Base-by-base conservation (phyloP, 2,329 filamentous ascomycete genomes). In the Talaromyces verruculosus region DNA sequence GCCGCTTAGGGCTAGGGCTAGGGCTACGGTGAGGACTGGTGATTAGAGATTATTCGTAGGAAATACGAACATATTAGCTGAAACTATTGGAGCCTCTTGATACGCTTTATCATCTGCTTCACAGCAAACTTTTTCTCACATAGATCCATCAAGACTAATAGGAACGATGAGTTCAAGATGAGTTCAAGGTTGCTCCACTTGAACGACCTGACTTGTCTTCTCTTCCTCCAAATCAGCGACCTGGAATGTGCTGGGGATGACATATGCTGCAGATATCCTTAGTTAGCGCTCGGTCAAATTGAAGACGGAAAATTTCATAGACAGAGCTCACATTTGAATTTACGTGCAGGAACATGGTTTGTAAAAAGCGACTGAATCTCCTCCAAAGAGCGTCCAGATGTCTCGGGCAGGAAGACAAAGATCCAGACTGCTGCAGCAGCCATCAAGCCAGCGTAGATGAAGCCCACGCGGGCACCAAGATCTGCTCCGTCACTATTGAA, bases 381-480 rank as follows among this genome's bases (percentile, higher is more conserved):
- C 71, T 84, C 84, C 1, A 85, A 75, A 0, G 80, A 85, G 19
- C 82, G 79, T 58, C 79, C 82, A 72, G 85, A 84, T 59, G 83
- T 82, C 71, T 86, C 84, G 0, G 84, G 84, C 0, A 86, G 73
- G 73, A 78, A 86, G 65, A 84, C 78, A 69, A 78, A 85, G 28
- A 84, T 76, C 37, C 69, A 72, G 1, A 65, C 64, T 33, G 67
- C 69, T 7, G 67, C 63, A 5, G 69, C 53, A 15, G 69, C 60
- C 53, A 65, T 68, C 3, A 69, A 68, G 5, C 65, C 67, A 33
- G 70, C 79, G 84, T 84, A 93, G 51, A 93, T 84, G 76, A 92
- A 93, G 81, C 93, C 93, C 43, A 93, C 87, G 71, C 89, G 90
- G 41, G 89, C 82, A 5, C 88, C 86, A 57, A 85, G 80, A 72